Evolutionary conservation across 2,329 filamentous ascomycete genomes (phyloP), one percentile per base, ranked within the genome.

Genomic region (Aspergillus sergii): DNA sequence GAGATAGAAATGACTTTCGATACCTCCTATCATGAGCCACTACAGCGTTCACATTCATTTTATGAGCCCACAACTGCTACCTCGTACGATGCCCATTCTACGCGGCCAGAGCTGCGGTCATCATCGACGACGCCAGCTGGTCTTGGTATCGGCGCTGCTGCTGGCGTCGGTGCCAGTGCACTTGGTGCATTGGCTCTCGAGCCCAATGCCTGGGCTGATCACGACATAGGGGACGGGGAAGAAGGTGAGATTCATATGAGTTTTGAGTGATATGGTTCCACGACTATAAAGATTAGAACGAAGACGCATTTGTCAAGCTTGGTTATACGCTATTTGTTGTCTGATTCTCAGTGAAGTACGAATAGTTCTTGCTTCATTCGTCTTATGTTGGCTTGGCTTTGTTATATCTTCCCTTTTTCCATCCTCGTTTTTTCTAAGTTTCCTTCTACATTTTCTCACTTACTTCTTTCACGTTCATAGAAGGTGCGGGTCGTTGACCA

Each of bases 201-300:
- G 69, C 78, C 76, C 46, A 94, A 84, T 85, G 85, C 91, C 1
- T 94, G 92, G 92, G 88, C 86, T 3, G 90, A 87, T 62, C 82
- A 87, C 53, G 89, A 92, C 51, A 86, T 89, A 34, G 78, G 79
- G 30, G 86, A 91, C 58, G 91, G 91, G 79, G 89, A 86, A 71
- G 90, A 93, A 76, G 87, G 88, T 74, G 90, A 93, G 77, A 91
- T 94, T 66, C 85, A 86, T 36, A 91, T 94, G 90, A 93, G 90
- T 66, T 94, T 94, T 86, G 91, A 90, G 77, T 92, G 81, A 80
- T 66, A 64, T 65, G 57, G 58, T 64, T 50, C 60, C 48, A 65
- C 55, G 63, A 66, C 30, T 64, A 51, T 64, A 67, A 57, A 59
- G 51, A 34, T 56, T 58, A 43, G 53, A 54, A 32, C 61, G 57